A percentile compares a stretch with the other conserved stretches of the same genome.
These are phyloP conservation scores for Sphagnum contortum DNA, from an alignment of 225 moss, liverwort and hornwort genomes.

Conservation along the genomic window DNA sequence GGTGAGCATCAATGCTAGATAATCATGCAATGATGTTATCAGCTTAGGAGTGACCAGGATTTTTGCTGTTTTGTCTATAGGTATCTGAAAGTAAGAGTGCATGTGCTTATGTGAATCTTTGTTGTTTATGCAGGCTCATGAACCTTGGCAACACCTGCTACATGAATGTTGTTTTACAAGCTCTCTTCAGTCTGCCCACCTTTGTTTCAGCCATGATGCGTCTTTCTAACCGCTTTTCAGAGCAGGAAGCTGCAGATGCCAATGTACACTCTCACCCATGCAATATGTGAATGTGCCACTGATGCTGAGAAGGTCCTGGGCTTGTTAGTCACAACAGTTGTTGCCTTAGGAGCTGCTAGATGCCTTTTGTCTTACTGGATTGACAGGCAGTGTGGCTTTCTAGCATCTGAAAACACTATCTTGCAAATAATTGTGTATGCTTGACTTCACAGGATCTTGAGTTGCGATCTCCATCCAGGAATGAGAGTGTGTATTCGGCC, in stretches of 20 bases:
- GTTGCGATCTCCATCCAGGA: background rate
- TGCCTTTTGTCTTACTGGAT: too few relatives aligned
- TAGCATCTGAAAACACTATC: too few relatives aligned
- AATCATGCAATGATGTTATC: background rate
- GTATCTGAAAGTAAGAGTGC: too few relatives aligned
- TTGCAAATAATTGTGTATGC: too few relatives aligned
- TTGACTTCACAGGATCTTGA: constrained; percentile 9
- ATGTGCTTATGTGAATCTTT: too few relatives aligned
- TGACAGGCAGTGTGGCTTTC: too few relatives aligned
- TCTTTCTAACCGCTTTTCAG: constrained; percentile 15
- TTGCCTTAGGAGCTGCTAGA: too few relatives aligned
- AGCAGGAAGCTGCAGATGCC: background rate
- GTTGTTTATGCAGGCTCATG: constrained; percentile 23
- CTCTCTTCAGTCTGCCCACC: constrained; percentile 25
- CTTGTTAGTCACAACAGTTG: too few relatives aligned
- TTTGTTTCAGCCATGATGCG: constrained; percentile 34
- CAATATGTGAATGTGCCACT: too few relatives aligned
- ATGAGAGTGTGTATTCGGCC: constrained; percentile 22
- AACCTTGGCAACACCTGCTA: constrained; percentile 59
- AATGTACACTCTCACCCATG: constrained; percentile 11
- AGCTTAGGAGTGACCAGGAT: too few relatives aligned
- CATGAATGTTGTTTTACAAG: constrained; percentile 51
- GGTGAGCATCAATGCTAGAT: constrained; percentile 16
- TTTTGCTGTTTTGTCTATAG: too few relatives aligned
- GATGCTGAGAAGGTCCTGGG: too few relatives aligned